Conservation (phyloP, 73 alveolate genomes). For the Uronychia setigera region DNA sequence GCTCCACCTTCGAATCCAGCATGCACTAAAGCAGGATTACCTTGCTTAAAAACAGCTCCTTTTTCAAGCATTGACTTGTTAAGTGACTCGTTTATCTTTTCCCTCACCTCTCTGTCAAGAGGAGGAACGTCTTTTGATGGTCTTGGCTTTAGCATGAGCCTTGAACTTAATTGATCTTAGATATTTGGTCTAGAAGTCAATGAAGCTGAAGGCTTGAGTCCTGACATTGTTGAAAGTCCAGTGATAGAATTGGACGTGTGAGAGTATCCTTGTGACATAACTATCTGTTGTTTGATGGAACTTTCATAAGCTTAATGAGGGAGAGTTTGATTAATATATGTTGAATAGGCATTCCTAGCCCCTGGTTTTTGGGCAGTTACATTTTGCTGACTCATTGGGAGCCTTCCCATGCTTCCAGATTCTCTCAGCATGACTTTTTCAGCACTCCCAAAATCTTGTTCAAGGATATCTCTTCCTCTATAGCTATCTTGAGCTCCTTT, state of each 20-base stretch:
- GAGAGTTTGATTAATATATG: neutral
- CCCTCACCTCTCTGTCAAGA: constrained; percentile 28
- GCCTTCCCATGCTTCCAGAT: neutral
- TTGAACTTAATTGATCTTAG: neutral
- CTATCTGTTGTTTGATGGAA: neutral
- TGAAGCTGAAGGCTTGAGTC: neutral
- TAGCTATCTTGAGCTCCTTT: constrained; percentile 26
- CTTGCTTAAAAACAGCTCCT: constrained; percentile 9
- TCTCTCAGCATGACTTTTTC: constrained; percentile 12
- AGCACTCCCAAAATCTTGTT: constrained; percentile 39
- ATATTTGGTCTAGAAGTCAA: neutral
- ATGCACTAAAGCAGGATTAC: constrained; percentile 43
- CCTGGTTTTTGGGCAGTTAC: neutral
- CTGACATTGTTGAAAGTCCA: neutral
- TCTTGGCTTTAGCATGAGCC: constrained; percentile 17
- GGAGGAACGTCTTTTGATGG: constrained; percentile 30
- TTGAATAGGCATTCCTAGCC: constrained; percentile 12
- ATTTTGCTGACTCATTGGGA: neutral
- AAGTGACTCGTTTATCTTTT: constrained; percentile 28
- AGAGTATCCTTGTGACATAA: neutral
- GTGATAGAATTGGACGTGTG: neutral
- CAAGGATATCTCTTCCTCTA: constrained; percentile 19
- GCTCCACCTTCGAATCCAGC: constrained; percentile 55
- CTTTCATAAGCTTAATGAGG: neutral
- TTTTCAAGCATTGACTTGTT: constrained; percentile 18